A percentile compares a stretch with the other conserved stretches of the same genome.
These are phyloP conservation scores for Sporothrix euskadiensis DNA, from an alignment of 2,329 filamentous ascomycete genomes.

Conservation along the genomic window DNA sequence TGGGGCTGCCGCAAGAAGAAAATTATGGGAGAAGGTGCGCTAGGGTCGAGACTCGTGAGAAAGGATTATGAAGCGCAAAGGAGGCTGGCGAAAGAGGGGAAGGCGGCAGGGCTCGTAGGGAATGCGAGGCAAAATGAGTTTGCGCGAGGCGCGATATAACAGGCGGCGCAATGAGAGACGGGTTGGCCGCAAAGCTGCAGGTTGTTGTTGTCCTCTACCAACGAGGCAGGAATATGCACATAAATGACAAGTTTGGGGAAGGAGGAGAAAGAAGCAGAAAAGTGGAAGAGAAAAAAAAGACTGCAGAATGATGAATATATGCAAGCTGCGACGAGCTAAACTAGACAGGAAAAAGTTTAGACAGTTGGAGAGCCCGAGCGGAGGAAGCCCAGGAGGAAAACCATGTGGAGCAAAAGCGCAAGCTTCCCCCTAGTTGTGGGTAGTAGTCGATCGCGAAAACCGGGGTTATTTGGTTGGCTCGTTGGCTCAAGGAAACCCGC, in stretches of 20 bases:
- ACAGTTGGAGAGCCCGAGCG: slow-evolving; percentile 20
- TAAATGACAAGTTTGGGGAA: neutral
- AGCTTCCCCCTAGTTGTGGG: neutral
- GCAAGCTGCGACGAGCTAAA: slow-evolving; percentile 14
- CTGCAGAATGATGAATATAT: slow-evolving; percentile 6
- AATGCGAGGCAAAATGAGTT: neutral
- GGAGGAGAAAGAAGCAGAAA: neutral
- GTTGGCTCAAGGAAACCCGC: neutral
- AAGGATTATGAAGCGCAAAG: neutral
- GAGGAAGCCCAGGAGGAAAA: slow-evolving; percentile 10
- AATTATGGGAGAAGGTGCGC: neutral
- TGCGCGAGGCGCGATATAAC: neutral
- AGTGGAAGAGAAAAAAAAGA: neutral
- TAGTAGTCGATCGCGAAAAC: slow-evolving; percentile 23
- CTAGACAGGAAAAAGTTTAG: slow-evolving; percentile 15
- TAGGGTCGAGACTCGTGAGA: neutral
- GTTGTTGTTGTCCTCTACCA: neutral
- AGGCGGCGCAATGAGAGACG: slow-evolving; percentile 3
- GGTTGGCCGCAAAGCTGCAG: neutral
- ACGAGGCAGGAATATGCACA: slow-evolving; percentile 7
- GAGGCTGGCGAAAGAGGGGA: neutral
- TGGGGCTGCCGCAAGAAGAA: neutral
- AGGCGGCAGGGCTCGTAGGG: neutral
- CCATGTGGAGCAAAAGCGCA: slow-evolving; percentile 22
- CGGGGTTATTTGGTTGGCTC: slow-evolving; percentile 18